phyloP scores from a whole-genome alignment of 2,329 filamentous ascomycete species.

The Byssoonygena ceratinophila region DNA sequence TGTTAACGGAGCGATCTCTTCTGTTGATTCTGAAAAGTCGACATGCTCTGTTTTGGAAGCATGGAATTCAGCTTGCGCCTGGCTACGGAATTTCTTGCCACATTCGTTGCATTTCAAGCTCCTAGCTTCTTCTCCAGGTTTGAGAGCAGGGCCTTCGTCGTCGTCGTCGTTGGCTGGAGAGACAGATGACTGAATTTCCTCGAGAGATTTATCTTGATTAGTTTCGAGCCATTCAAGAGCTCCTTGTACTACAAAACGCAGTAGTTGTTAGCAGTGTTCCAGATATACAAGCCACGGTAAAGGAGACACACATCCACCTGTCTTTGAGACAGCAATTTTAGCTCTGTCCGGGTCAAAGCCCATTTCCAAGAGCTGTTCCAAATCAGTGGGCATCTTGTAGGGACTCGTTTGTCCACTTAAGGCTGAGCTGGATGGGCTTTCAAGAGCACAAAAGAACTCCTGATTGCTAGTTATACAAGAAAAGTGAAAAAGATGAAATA shows the following conservation, averaged over 20 bases:
- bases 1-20: slow-evolving; percentile 81
- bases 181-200: slow-evolving; percentile 31
- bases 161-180: slow-evolving; percentile 44
- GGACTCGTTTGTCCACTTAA: neutral
- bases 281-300: neutral
- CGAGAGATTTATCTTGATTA: slow-evolving; percentile 72
- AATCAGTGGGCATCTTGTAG: slow-evolving; percentile 40
- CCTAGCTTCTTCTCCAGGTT: slow-evolving; percentile 60
- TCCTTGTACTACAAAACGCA: slow-evolving; percentile 55
- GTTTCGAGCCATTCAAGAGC: slow-evolving; percentile 92
- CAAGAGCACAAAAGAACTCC: no score
- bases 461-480: no score
- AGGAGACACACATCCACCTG: slow-evolving; percentile 57
- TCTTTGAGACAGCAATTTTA: slow-evolving; percentile 72
- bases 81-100: slow-evolving; percentile 76
- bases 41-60: slow-evolving; percentile 82
- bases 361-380: slow-evolving; percentile 54
- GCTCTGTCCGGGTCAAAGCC: slow-evolving; percentile 75
- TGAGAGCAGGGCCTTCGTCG: slow-evolving; percentile 53
- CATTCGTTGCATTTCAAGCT: slow-evolving; percentile 93
- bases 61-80: slow-evolving; percentile 77
- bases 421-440: no score
- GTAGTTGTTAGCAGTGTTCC: neutral
- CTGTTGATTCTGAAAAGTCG: slow-evolving; percentile 86
- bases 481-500: neutral